Percentiles rank a stretch among this genome's conserved stretches.
Conservation (phyloP, 805 yeast species). For the Metschnikowia lachancei region DNA sequence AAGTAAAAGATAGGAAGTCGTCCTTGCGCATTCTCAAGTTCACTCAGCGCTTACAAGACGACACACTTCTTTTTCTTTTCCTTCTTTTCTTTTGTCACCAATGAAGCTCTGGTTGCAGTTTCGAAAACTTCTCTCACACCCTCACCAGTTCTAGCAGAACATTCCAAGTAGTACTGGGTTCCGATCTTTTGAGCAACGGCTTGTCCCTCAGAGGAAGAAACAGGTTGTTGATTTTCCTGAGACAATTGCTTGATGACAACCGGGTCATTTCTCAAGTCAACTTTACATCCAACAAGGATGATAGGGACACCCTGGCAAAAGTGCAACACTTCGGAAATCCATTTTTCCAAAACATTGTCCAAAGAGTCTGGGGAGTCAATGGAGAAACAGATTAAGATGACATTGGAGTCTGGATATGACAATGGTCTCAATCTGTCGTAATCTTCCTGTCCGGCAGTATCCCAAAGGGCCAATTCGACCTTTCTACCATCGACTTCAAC, state of each 20-base stretch:
- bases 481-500: constrained; percentile 60
- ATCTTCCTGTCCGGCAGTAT: constrained; percentile 33
- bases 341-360: constrained; percentile 36
- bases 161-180: constrained; percentile 35
- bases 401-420: constrained; percentile 40
- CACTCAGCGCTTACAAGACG: constrained; percentile 22
- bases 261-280: constrained; percentile 33
- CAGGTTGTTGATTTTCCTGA: constrained; percentile 24
- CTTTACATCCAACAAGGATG: constrained; percentile 38
- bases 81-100: constrained; percentile 30
- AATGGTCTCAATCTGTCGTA: constrained; percentile 43
- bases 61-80: constrained; percentile 32
- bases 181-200: constrained; percentile 29
- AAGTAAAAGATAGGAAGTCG: constrained; percentile 11
- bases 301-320: constrained; percentile 38
- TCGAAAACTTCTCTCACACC: constrained; percentile 33
- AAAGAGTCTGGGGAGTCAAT: constrained; percentile 32
- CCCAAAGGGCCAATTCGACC: constrained; percentile 52
- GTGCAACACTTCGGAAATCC: constrained; percentile 43
- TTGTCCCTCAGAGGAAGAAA: constrained; percentile 26
- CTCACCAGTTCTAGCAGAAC: constrained; percentile 35
- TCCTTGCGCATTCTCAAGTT: constrained; percentile 3
- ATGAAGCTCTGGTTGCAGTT: constrained; percentile 31
- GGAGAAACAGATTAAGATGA: constrained; percentile 39
- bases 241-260: constrained; percentile 27